Evolutionary conservation across 2,329 filamentous ascomycete genomes (phyloP).

Genomic region (Endocalyx cinctus): DNA sequence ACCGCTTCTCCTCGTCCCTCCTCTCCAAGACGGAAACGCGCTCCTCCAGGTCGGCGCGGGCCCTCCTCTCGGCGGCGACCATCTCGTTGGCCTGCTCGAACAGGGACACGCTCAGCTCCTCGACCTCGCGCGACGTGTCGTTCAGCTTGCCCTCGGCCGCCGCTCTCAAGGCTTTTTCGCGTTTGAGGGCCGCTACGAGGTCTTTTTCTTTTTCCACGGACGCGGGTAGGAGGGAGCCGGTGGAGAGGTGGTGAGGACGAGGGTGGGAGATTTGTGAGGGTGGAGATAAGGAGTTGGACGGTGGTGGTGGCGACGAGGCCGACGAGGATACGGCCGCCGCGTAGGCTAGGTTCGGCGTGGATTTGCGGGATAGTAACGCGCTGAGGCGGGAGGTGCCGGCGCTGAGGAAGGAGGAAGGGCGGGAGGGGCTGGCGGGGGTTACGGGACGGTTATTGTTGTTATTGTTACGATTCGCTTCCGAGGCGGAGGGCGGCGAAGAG

Average conservation of each 20-base stretch:
- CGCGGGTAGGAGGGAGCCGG: slow-evolving; percentile 11
- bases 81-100: slow-evolving; percentile 86
- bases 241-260: slow-evolving; percentile 16
- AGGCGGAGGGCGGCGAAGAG: slow-evolving; percentile 20
- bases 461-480: slow-evolving; percentile 17
- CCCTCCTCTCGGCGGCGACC: slow-evolving; percentile 72
- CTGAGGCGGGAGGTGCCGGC: no score
- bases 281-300: slow-evolving; percentile 14
- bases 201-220: slow-evolving; percentile 34
- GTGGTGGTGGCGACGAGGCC: slow-evolving; percentile 17
- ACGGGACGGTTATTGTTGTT: slow-evolving; percentile 1
- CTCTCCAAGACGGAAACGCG: slow-evolving; percentile 64
- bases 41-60: slow-evolving; percentile 66
- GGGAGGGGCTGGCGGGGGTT: slow-evolving; percentile 6
- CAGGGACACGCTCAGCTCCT: slow-evolving; percentile 69
- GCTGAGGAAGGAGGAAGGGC: slow-evolving; percentile 21
- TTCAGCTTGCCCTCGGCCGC: slow-evolving; percentile 65
- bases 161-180: slow-evolving; percentile 62
- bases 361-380: slow-evolving; percentile 27
- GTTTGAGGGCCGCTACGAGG: slow-evolving; percentile 58
- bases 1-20: slow-evolving; percentile 65
- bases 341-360: slow-evolving; percentile 21
- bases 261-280: slow-evolving; percentile 18
- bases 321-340: slow-evolving; percentile 22
- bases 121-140: slow-evolving; percentile 67